A percentile compares a stretch with the other conserved stretches of the same genome.
phyloP scores from a whole-genome alignment of 495 filamentous ascomycete genomes.

The Daldinia caldariorum region DNA sequence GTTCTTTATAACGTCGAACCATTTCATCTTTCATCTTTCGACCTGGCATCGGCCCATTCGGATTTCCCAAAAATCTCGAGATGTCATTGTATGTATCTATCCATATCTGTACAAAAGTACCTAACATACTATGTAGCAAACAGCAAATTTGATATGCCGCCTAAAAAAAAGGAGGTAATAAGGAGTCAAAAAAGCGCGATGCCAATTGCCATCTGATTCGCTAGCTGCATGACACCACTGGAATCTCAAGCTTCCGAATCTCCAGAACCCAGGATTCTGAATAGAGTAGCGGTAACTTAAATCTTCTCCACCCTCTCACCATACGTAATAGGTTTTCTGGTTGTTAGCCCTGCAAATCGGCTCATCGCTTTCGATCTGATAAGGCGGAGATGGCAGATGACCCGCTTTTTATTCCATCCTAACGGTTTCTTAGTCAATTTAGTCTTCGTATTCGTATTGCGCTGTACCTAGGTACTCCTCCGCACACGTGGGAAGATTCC shows the following conservation, averaged over 20 bases:
- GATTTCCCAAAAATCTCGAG: slow-evolving; percentile 5
- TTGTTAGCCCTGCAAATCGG: slow-evolving; percentile 34
- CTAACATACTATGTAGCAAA: too few relatives aligned
- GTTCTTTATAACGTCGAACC: slow-evolving; percentile 29
- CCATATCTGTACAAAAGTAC: slow-evolving; percentile 1
- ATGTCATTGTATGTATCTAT: slow-evolving; percentile 19
- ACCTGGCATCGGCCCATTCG: slow-evolving; percentile 37
- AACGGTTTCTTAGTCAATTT: background rate
- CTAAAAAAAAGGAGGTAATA: slow-evolving; percentile 22
- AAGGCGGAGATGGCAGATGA: slow-evolving; percentile 26
- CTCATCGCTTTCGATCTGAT: slow-evolving; percentile 42
- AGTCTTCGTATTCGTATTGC: slow-evolving; percentile 41
- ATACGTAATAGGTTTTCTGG: slow-evolving; percentile 19
- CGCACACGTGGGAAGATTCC: background rate
- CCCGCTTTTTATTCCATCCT: slow-evolving; percentile 39
- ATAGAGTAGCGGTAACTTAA: slow-evolving; percentile 15
- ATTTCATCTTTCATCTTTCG: slow-evolving; percentile 11
- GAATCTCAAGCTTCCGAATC: slow-evolving; percentile 36
- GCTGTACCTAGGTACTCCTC: background rate
- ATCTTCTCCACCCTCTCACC: slow-evolving; percentile 3
- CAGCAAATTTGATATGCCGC: slow-evolving; percentile 15
- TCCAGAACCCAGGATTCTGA: slow-evolving; percentile 32
- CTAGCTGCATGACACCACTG: slow-evolving; percentile 37
- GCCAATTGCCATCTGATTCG: slow-evolving; percentile 33
- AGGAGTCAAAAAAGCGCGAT: slow-evolving; percentile 17